phyloP scores from a whole-genome alignment of 177 flowering plant genomes.

The Telopea speciosissima region DNA sequence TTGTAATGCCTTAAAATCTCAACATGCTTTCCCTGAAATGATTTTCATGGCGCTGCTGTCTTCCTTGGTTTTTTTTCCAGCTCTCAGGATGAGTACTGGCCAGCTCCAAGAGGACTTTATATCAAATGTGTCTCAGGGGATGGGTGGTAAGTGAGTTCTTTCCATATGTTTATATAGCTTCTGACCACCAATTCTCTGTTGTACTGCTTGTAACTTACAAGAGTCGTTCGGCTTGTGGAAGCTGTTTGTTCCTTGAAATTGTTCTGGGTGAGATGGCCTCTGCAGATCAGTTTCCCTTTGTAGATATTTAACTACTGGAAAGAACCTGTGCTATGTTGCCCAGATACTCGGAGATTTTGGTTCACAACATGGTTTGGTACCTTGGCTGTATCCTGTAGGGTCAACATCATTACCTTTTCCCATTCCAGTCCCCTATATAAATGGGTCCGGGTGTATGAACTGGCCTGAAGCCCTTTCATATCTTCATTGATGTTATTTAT shows the following conservation, averaged over 20 bases:
- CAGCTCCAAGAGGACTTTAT: slow-evolving; percentile 14
- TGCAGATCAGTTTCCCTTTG: slow-evolving; percentile 29
- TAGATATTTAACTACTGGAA: slow-evolving; percentile 40
- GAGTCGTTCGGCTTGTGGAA: slow-evolving; percentile 20
- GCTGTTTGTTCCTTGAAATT: slow-evolving; percentile 26
- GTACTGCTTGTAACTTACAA: slow-evolving; percentile 23
- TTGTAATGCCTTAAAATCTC: slow-evolving; percentile 13
- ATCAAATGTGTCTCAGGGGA: slow-evolving; percentile 19
- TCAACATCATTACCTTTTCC: background rate
- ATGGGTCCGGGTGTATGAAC: slow-evolving; percentile 17
- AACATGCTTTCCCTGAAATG: slow-evolving; percentile 12
- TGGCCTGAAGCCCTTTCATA: slow-evolving; percentile 8
- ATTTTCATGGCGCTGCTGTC: slow-evolving; percentile 3
- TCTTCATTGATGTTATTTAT: slow-evolving; percentile 6
- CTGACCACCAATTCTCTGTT: slow-evolving; percentile 25
- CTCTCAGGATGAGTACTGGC: slow-evolving; percentile 21
- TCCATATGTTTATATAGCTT: slow-evolving; percentile 21
- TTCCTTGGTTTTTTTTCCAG: slow-evolving; percentile 13
- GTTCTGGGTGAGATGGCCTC: slow-evolving; percentile 25
- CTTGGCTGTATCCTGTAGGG: slow-evolving; percentile 13
- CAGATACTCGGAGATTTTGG: slow-evolving; percentile 10
- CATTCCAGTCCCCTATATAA: slow-evolving; percentile 9
- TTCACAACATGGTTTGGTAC: slow-evolving; percentile 14
- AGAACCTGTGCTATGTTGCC: slow-evolving; percentile 24
- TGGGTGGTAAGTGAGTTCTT: slow-evolving; percentile 41